Evolutionary conservation across 2,329 filamentous ascomycete species (phyloP).

Genomic region (Pseudogymnoascus verrucosus): DNA sequence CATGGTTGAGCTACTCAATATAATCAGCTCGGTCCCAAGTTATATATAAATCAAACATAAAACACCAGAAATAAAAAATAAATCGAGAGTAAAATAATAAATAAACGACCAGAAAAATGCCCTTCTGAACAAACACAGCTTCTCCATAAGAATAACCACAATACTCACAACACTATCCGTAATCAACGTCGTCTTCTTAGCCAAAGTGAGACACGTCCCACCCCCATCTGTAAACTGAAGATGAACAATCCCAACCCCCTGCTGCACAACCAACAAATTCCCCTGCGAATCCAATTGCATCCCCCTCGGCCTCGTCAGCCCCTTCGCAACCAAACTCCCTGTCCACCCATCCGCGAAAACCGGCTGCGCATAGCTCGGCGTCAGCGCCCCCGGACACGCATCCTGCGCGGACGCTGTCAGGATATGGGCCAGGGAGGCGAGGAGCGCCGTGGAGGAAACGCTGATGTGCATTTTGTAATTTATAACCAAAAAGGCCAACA

Average conservation of each 20-base stretch:
- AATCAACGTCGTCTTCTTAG: conserved; percentile 18
- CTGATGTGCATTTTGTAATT: neutral
- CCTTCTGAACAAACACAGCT: neutral
- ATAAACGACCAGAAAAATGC: neutral
- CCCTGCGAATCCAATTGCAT: conserved; percentile 27
- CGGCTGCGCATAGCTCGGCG: conserved; percentile 18
- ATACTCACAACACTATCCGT: conserved; percentile 15
- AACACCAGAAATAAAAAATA: neutral
- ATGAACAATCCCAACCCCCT: conserved; percentile 22
- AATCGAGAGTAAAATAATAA: neutral
- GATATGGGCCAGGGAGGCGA: neutral
- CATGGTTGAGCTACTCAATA: conserved; percentile 44
- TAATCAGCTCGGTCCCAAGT: conserved; percentile 8
- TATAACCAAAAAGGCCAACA: neutral
- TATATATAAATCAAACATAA: neutral
- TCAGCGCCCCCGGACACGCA: neutral
- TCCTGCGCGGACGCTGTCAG: neutral
- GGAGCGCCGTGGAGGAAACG: neutral
- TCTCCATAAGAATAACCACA: neutral
- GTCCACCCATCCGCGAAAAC: conserved; percentile 22
- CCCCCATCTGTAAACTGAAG: conserved; percentile 21
- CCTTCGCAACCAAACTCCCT: conserved; percentile 21
- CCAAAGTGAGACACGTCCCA: conserved; percentile 18
- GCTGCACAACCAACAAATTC: conserved; percentile 25
- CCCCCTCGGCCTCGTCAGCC: conserved; percentile 21